Evolutionary conservation across 2,329 filamentous ascomycete species (phyloP), one percentile per base, ranked within the genome.

Genomic region (Aspergillus sp.): DNA sequence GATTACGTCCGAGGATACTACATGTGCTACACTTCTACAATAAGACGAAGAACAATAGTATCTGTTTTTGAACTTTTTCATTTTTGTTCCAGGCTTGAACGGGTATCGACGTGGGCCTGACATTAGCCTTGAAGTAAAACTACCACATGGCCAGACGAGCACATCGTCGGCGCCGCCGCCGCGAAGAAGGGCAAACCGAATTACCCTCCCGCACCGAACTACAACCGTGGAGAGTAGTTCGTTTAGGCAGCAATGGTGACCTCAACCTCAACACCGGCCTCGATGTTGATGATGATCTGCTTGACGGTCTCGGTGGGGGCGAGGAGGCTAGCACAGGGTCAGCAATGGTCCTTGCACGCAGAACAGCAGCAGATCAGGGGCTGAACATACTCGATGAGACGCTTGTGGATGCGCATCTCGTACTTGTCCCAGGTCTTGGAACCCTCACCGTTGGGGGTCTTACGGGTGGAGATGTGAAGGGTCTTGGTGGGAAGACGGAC

Each of bases 351-450:
- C 3, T 29, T n/a, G 14, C 16, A 4, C 4, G 20, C 10, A 14
- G 14, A 14, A 20, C 16, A n/a, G 20, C 9, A 4, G 7, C 7
- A 6, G 5, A 32, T 14, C 25, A 47, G 3, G 43, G 50, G 45
- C 47, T 38, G 42, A 21, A 83, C 86, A 70, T 76, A 89, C 86
- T 96, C 92, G 75, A 97, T 97, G 74, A 97, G 84, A 69, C 92
- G 89, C 88, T 97, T 97, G 87, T 97, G 91, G 77, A 97, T 96
- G 82, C 93, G 88, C 91, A 99, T 95, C 88, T 99, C 93, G 80
- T 84, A 99, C 78, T 84, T 87, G 78, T 97, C 94, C 94, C 94
- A 99, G 75, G 94, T 99, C 91, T 99, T 99, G 80, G 89, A 95
- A 82, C 94, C 94, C 87, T 99, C 94, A 89, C 94, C 94, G 81